Percentiles rank a stretch among this genome's conserved stretches.
Evolutionary conservation across 2,329 filamentous ascomycete species (phyloP).

Genomic region (Diaporthe citriasiana): DNA sequence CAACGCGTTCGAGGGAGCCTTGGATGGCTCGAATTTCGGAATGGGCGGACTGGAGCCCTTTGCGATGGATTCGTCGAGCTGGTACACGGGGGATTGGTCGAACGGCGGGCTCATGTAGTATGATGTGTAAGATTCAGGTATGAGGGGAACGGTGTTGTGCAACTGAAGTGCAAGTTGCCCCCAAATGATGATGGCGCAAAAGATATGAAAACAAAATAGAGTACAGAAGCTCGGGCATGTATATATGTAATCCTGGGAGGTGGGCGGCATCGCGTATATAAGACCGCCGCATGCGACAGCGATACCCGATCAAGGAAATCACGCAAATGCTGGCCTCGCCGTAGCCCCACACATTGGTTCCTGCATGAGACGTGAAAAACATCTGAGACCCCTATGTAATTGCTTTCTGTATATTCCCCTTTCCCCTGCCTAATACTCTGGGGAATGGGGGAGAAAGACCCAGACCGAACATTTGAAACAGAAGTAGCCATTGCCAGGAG

Average conservation of each 20-base stretch:
- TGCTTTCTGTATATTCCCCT: neutral
- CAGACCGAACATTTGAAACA: neutral
- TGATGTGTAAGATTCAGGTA: neutral
- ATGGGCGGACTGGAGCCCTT: conserved; percentile 46
- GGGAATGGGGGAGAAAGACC: neutral
- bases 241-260: conserved; percentile 12
- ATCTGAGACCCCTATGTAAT: neutral
- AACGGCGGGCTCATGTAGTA: conserved; percentile 39
- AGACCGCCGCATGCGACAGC: neutral
- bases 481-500: neutral
- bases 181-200: neutral
- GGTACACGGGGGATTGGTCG: conserved; percentile 43
- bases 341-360: neutral
- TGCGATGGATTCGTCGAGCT: conserved; percentile 45
- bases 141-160: too few species aligned
- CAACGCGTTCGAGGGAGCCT: conserved; percentile 53
- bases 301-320: conserved; percentile 27
- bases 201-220: conserved; percentile 5
- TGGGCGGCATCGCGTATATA: conserved; percentile 21
- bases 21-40: conserved; percentile 53
- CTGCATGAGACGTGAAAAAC: too few species aligned
- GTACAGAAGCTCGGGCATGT: conserved; percentile 19
- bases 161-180: neutral
- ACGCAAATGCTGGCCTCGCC: conserved; percentile 19
- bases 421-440: neutral